phyloP scores from a whole-genome alignment of 768 basidiomycete genomes.

The Amylocystis lapponica region DNA sequence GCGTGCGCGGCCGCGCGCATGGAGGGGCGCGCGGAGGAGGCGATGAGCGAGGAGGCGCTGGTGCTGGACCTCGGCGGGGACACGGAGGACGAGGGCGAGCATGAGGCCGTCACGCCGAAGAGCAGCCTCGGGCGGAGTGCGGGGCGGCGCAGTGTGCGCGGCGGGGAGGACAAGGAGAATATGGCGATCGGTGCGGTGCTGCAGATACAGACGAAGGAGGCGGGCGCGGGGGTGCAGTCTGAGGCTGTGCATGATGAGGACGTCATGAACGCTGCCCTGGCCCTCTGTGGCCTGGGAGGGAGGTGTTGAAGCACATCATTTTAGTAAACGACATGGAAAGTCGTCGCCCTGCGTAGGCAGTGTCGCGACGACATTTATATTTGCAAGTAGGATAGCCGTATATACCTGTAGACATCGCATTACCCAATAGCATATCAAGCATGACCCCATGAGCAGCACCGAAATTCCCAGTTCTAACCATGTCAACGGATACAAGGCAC shows the following conservation, averaged over 20 bases:
- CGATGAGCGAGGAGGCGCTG: constrained; percentile 5
- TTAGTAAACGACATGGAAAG: too few species aligned
- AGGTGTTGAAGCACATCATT: not conserved
- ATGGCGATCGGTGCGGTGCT: not conserved
- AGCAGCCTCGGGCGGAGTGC: constrained; percentile 10
- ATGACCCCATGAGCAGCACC: too few species aligned
- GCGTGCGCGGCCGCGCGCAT: constrained; percentile 31
- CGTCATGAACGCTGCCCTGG: constrained; percentile 65
- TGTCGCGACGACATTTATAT: too few species aligned
- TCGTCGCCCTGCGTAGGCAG: too few species aligned
- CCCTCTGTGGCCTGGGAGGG: constrained; percentile 51
- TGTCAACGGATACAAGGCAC: too few species aligned
- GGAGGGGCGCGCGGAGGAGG: constrained; percentile 5
- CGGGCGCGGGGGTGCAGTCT: not conserved
- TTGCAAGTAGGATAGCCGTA: too few species aligned
- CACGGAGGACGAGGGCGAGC: constrained; percentile 52
- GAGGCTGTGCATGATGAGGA: constrained; percentile 24
- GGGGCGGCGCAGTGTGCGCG: not conserved
- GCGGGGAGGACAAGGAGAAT: constrained; percentile 7
- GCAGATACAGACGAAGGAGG: not conserved
- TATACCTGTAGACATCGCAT: too few species aligned
- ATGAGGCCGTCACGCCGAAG: constrained; percentile 61
- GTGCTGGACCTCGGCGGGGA: constrained; percentile 33
- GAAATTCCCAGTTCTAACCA: too few species aligned
- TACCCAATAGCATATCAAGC: too few species aligned